Base-by-base conservation (phyloP, 352 stramenopile species). In the Phytopythium sindhum region DNA sequence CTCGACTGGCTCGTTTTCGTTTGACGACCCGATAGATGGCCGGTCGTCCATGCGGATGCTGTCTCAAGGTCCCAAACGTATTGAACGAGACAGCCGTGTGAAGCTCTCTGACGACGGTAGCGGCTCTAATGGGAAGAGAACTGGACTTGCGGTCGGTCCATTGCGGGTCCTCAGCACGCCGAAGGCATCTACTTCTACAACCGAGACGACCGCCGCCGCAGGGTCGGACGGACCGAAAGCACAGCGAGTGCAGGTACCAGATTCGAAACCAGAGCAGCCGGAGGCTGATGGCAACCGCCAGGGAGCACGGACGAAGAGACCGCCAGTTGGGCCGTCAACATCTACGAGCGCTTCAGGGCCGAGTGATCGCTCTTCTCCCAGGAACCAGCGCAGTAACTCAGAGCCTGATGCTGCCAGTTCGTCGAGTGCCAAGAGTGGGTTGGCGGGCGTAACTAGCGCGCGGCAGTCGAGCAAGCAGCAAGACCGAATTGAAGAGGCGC, bases 401-500 rank as follows among this genome's bases (percentile, higher is more conserved):
- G 33, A 48, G 33, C n/a, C 35, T 23, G 23, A 60, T 24, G 12
- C 6, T 14, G 24, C 33, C 15, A 35, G n/a, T 15, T 24, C 54
- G 12, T 24, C 15, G 15, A 39, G 7, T 28, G 28, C 29, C 26
- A 55, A 37, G 23, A 55, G 48, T 24, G 26, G 8, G 3, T 37
- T 11, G 26, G 26, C 15, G 2, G 17, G 2, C 15, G 1, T 23
- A 15, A 60, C n/a, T n/a, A 26, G 1, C 11, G 10, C 54, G 17
- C 21, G 54, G 7, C 54, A 45, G 12, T 50, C 54, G 7, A 26
- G 11, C 21, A 60, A 60, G 15, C 37, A 54, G 0, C 65, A 68
- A 11, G 76, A 88, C 62, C 65, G 79, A n/a, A 63, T 90, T 11
- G 80, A 91, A 31, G 77, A 88, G 26, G 77, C 81, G 1, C 57